Conservation (phyloP, 495 filamentous ascomycete genomes). For the Penicillium pancosmium region DNA sequence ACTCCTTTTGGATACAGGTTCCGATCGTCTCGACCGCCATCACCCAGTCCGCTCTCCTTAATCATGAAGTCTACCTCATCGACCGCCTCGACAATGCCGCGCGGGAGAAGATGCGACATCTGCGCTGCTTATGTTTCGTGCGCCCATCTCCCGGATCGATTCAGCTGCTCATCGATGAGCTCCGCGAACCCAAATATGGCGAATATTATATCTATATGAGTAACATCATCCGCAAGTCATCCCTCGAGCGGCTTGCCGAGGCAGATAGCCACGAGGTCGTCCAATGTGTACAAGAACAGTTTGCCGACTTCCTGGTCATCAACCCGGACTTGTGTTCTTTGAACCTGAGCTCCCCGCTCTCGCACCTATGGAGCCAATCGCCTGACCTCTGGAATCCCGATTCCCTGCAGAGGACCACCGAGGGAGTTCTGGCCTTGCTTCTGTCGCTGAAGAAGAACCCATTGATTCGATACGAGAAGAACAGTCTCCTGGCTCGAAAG, state of each 20-base stretch:
- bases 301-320: slow-evolving; percentile 91
- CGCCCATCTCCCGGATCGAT: slow-evolving; percentile 89
- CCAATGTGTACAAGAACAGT: slow-evolving; percentile 88
- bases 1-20: slow-evolving; percentile 51
- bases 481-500: slow-evolving; percentile 87
- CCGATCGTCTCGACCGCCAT: slow-evolving; percentile 91
- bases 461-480: slow-evolving; percentile 91
- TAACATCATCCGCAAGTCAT: slow-evolving; percentile 96
- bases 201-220: slow-evolving; percentile 98
- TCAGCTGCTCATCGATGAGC: slow-evolving; percentile 91
- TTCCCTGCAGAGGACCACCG: slow-evolving; percentile 77
- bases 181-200: slow-evolving; percentile 95
- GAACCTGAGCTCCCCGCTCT: slow-evolving; percentile 70
- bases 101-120: slow-evolving; percentile 96
- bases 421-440: slow-evolving; percentile 81
- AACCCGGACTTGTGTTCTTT: slow-evolving; percentile 93
- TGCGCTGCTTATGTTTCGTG: slow-evolving; percentile 91
- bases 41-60: slow-evolving; percentile 93
- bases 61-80: slow-evolving; percentile 96
- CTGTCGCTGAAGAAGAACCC: slow-evolving; percentile 95
- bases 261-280: slow-evolving; percentile 99
- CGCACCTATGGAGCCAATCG: slow-evolving; percentile 72
- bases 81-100: slow-evolving; percentile 90
- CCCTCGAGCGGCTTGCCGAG: slow-evolving; percentile 90
- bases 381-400: slow-evolving; percentile 92